These are phyloP conservation scores for Aurinia saxatilis DNA, from an alignment of 345 rosid species.

Conservation along the genomic window DNA sequence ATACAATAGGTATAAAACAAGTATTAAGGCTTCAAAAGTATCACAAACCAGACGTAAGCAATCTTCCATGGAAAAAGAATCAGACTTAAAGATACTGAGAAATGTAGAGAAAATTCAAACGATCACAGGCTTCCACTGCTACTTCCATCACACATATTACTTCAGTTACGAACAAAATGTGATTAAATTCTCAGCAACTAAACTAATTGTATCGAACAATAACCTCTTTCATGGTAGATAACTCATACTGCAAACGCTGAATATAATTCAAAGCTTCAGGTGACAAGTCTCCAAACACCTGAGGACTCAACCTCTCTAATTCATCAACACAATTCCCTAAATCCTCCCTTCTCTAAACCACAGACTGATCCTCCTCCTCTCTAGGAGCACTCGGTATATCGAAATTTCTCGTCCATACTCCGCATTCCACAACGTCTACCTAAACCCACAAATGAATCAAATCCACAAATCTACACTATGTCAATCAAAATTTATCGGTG, in stretches of 20 bases:
- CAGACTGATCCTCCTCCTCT: slow-evolving; percentile 16
- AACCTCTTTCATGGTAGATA: slow-evolving; percentile 54
- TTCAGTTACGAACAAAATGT: no score
- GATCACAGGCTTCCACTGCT: neutral
- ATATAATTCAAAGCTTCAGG: slow-evolving; percentile 62
- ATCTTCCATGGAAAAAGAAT: neutral
- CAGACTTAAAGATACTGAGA: neutral
- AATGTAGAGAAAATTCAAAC: neutral
- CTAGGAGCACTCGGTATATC: slow-evolving; percentile 35
- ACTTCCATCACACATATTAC: neutral
- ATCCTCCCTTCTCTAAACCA: slow-evolving; percentile 23
- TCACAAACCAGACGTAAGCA: neutral
- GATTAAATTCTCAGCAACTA: neutral
- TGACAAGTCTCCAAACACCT: slow-evolving; percentile 57
- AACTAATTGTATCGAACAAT: neutral
- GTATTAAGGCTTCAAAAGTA: neutral
- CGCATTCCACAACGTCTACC: slow-evolving; percentile 93
- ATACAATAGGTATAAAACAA: neutral
- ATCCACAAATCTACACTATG: neutral
- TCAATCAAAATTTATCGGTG: neutral
- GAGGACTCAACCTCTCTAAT: slow-evolving; percentile 44
- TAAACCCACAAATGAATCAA: slow-evolving; percentile 21
- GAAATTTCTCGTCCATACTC: slow-evolving; percentile 78
- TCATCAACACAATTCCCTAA: slow-evolving; percentile 32
- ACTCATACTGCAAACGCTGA: slow-evolving; percentile 56